These are phyloP conservation scores for Volvox africanus DNA, from an alignment of 139 green algal species.

Conservation along the genomic window DNA sequence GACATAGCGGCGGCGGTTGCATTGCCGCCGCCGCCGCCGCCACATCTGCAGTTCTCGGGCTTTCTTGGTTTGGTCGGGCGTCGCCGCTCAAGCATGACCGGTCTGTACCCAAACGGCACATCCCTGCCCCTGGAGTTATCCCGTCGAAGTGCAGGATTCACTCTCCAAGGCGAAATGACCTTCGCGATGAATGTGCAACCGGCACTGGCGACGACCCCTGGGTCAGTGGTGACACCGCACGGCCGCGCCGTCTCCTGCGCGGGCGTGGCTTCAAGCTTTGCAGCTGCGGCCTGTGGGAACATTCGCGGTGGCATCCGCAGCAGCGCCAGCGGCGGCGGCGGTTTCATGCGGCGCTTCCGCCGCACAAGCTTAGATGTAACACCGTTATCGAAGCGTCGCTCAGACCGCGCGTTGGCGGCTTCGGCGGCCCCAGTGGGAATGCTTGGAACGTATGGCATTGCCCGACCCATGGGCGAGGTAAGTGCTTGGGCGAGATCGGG, in stretches of 20 bases:
- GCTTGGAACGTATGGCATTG: neutral
- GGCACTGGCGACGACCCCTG: neutral
- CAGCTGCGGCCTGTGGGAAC: neutral
- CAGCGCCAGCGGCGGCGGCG: neutral
- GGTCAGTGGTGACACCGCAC: neutral
- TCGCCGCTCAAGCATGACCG: neutral
- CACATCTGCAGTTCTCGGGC: neutral
- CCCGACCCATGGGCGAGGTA: neutral
- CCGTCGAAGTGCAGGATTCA: neutral
- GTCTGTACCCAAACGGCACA: neutral
- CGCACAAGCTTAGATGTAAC: conserved; percentile 3
- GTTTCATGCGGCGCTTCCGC: conserved; percentile 37
- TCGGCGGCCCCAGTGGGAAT: neutral
- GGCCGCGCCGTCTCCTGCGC: conserved; percentile 1
- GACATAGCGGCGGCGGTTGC: neutral
- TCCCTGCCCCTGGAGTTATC: neutral
- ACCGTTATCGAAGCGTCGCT: neutral
- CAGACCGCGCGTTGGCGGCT: neutral
- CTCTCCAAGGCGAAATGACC: neutral
- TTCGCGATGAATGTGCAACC: neutral
- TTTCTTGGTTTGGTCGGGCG: neutral
- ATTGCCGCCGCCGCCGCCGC: neutral
- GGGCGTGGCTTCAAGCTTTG: neutral
- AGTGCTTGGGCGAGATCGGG: no score
- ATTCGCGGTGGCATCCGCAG: neutral